Evolutionary conservation across 2,329 filamentous ascomycete genomes (phyloP).

Genomic region (Colletotrichum graminicola): DNA sequence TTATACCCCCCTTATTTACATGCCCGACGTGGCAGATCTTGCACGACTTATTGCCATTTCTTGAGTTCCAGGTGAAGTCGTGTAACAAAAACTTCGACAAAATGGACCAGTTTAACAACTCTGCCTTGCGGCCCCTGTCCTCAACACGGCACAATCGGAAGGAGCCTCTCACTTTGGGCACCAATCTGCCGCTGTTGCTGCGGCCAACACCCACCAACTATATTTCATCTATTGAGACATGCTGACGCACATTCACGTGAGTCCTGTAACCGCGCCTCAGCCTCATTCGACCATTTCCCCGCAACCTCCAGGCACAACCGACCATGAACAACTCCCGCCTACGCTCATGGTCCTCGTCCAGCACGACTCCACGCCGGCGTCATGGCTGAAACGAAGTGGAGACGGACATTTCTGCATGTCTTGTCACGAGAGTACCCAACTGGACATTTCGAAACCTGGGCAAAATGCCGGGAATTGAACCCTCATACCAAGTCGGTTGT

Average conservation of each 20-base stretch:
- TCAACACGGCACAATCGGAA: no score
- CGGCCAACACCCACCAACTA: neutral
- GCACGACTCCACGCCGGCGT: neutral
- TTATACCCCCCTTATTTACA: constrained; percentile 35
- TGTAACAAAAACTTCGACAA: neutral
- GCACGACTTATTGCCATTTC: neutral
- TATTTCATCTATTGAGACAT: neutral
- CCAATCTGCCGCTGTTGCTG: neutral
- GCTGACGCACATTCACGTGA: neutral
- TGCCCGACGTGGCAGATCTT: constrained; percentile 5
- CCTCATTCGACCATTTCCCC: neutral
- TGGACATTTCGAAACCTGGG: neutral
- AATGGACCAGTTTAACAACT: neutral
- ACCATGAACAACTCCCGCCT: neutral
- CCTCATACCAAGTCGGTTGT: neutral
- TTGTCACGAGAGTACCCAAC: neutral
- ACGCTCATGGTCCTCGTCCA: no score
- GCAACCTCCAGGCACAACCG: neutral
- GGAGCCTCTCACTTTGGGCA: neutral
- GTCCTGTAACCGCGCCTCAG: neutral
- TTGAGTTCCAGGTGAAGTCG: neutral
- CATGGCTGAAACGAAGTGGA: neutral
- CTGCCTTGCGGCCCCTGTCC: neutral
- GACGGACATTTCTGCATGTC: neutral
- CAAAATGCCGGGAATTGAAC: neutral